These are phyloP conservation scores for Yamadazyma atmosphaerica DNA, from an alignment of 1,139 yeast genomes.

Conservation along the genomic window DNA sequence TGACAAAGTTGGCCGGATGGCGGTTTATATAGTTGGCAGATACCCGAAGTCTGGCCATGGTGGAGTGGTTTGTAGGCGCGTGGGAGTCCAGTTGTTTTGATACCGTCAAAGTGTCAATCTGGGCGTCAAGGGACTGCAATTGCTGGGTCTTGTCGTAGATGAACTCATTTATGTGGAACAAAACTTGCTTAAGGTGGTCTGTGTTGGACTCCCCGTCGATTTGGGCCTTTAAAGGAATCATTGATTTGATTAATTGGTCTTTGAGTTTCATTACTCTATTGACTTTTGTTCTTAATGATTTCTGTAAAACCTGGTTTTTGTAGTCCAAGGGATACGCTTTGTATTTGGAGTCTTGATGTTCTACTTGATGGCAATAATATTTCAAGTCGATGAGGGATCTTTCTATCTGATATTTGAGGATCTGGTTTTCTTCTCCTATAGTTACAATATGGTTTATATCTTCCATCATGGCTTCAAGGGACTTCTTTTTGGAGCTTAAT, in stretches of 20 bases:
- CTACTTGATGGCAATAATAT: conserved; percentile 2
- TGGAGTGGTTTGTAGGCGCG: too few relatives aligned
- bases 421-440: conserved; percentile 5
- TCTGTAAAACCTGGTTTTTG: conserved; percentile 20
- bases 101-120: too few relatives aligned
- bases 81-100: too few relatives aligned
- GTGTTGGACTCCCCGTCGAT: neutral
- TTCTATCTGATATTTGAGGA: conserved; percentile 11
- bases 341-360: neutral
- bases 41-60: neutral
- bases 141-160: conserved; percentile 16
- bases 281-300: conserved; percentile 20
- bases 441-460: neutral
- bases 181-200: conserved; percentile 15
- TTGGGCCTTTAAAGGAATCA: conserved; percentile 29
- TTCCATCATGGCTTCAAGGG: conserved; percentile 2
- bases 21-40: too few relatives aligned
- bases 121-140: too few relatives aligned
- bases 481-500: neutral
- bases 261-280: conserved; percentile 18
- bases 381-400: conserved; percentile 11
- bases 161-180: conserved; percentile 23
- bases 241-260: conserved; percentile 18
- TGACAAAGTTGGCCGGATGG: neutral
- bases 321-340: conserved; percentile 24